Evolutionary conservation across 2,329 filamentous ascomycete species (phyloP), one percentile per base, ranked within the genome.

Genomic region (Fusarium nurragi): DNA sequence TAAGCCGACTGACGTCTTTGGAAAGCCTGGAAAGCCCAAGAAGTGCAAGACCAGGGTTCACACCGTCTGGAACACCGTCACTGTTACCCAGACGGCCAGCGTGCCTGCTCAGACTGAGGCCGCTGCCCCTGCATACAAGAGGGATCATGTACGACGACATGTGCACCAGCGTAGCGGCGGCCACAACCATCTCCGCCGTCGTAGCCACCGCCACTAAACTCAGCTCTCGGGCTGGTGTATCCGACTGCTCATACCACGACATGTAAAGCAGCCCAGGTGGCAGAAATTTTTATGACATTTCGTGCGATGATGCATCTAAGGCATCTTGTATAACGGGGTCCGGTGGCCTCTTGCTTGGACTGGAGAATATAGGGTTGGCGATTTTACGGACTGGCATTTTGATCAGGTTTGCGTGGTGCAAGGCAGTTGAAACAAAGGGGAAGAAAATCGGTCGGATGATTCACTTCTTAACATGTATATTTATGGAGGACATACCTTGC

Each of bases 11-110:
- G 49, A 23, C n/a, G 30, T 64, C 28, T 56, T 60, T n/a, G 60
- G 56, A 40, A 61, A n/a, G n/a, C n/a, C n/a, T n/a, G n/a, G n/a
- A 60, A 66, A 68, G 23, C 58, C 67, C 16, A 68, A 69, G 40
- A 68, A 69, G 44, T 74, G 73, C 49, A 64, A 67, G 22, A 64
- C 73, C 55, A 75, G 69, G 39, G 68, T 67, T 36, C 71, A 72
- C 54, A 83, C 79, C 22, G 76, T 83, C 49, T 81, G 75, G 70
- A 76, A 81, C 67, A 81, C 82, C 4, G 77, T 82, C 13, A 82
- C 81, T 11, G 77, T 83, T 25, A 84, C 77, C 12, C 59, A 70
- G 40, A 56, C 60, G 23, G 74, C 50, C 34, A 67, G 60, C 25
- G 74, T 49, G 28, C 55, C 68, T 47, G 55, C 49, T 21, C 34